Base-by-base conservation (phyloP, 2,329 filamentous ascomycete genomes). In the Monosporascus sp. region DNA sequence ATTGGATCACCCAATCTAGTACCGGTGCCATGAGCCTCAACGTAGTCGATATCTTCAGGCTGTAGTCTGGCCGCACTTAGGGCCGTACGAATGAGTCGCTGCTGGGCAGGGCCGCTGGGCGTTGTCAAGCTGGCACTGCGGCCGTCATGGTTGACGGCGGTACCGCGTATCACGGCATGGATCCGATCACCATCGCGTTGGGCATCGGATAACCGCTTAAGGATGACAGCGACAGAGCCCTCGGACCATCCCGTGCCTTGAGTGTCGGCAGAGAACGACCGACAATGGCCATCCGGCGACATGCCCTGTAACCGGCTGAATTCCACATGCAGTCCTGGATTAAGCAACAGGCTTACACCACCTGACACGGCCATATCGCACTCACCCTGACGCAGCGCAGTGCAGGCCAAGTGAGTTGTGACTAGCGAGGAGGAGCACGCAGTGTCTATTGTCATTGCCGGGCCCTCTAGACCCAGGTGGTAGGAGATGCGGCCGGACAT, bases 11-110 rank as follows among this genome's bases (percentile, higher is more conserved):
- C 60, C 9, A 63, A 48, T 50, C 55, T 60, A 19, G 70, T 72
- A 5, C 62, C 69, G 4, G 68, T 72, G 9, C 69, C 70, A 52
- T 73, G 68, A 14, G 62, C 61, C 47, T 70, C 68, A 24, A 69
- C 48, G 37, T 68, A 68, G 44, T 65, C 62, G 17, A 65, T 61
- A 37, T 68, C 61, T 11, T 50, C 47, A 7, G 62, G 58, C 24
- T 55, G 37, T 19, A 65, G 53, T 9, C 51, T 48, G 19, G 60
- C 55, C 4, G 50, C 55, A 11, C 37, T 40, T 7, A 66, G 56
- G 17, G 64, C 60, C 17, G 44, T 60, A 27, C 52, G 55, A 40
- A 67, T 56, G 3, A 67, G 58, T 31, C 55, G 51, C 43, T 58
- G 52, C 52, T 67, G 65, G 2, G 58, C 62, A 5, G 57, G 31